Percentiles rank a stretch among this genome's conserved stretches.
Conservation (phyloP, 441 rosid species). For the Gossypium lobatum region DNA sequence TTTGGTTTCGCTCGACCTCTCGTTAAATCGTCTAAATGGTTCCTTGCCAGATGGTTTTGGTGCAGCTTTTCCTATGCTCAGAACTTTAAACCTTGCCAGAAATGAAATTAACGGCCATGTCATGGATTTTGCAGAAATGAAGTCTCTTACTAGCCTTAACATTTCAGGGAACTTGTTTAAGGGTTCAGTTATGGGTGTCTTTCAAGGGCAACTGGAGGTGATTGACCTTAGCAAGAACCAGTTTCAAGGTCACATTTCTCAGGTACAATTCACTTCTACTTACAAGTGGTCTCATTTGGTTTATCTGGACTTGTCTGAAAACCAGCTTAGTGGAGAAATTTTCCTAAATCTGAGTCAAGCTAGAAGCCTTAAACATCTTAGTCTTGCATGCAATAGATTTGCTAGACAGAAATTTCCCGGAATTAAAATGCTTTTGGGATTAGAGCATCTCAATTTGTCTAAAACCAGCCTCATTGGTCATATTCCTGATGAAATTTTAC, state of each 20-base stretch:
- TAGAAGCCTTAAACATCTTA: conserved; percentile 57
- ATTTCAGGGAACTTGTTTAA: conserved; percentile 62
- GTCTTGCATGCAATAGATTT: conserved; percentile 74
- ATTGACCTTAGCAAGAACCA: conserved; percentile 72
- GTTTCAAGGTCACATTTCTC: conserved; percentile 75
- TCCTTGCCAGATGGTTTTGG: conserved; percentile 66
- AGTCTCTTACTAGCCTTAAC: conserved; percentile 53
- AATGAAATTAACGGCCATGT: conserved; percentile 55
- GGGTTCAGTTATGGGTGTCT: conserved; percentile 50
- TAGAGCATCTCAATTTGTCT: conserved; percentile 79
- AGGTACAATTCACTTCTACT: conserved; percentile 59
- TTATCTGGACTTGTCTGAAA: conserved; percentile 79
- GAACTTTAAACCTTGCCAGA: conserved; percentile 55
- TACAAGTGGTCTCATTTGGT: conserved; percentile 52
- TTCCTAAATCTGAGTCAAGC: conserved; percentile 39
- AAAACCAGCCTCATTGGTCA: conserved; percentile 53
- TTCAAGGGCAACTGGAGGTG: conserved; percentile 43
- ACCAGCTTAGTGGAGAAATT: conserved; percentile 71
- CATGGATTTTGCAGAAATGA: conserved; percentile 43
- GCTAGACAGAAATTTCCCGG: conserved; percentile 48
- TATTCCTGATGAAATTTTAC: conserved; percentile 51
- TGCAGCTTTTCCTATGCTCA: conserved; percentile 66
- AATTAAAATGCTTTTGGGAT: conserved; percentile 35
- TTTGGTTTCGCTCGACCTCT: conserved; percentile 55
- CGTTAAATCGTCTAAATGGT: conserved; percentile 62